Evolutionary conservation across 2,329 filamentous ascomycete genomes (phyloP).

Genomic region (Zopfia rhizophila): DNA sequence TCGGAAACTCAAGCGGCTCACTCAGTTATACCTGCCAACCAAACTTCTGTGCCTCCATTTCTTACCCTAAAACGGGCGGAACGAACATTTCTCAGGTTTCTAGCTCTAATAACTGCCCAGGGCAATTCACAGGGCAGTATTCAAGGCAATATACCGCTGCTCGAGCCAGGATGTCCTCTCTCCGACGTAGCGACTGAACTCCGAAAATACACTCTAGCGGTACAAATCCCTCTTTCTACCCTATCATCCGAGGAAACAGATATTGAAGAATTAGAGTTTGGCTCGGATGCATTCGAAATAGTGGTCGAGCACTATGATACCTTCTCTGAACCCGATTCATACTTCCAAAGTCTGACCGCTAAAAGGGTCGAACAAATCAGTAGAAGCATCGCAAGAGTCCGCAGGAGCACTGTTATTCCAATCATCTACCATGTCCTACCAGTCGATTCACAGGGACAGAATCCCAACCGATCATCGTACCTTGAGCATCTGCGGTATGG

Average conservation of each 20-base stretch:
- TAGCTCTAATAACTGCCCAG: constrained; percentile 68
- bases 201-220: constrained; percentile 73
- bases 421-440: constrained; percentile 54
- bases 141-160: constrained; percentile 58
- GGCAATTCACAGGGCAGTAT: constrained; percentile 50
- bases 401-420: constrained; percentile 68
- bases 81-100: constrained; percentile 74
- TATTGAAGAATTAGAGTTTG: constrained; percentile 72
- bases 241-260: constrained; percentile 66
- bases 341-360: constrained; percentile 23
- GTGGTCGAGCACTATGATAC: constrained; percentile 56
- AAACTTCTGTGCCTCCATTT: constrained; percentile 64
- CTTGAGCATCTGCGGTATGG: constrained; percentile 68
- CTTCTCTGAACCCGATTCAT: constrained; percentile 23
- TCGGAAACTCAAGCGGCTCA: constrained; percentile 61
- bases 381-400: constrained; percentile 67
- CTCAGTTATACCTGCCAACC: constrained; percentile 27
- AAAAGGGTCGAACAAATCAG: constrained; percentile 60
- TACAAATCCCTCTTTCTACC: constrained; percentile 69
- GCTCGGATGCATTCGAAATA: constrained; percentile 74
- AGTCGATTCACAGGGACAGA: constrained; percentile 33
- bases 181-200: constrained; percentile 69
- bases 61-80: constrained; percentile 75
- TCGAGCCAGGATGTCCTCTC: constrained; percentile 73
- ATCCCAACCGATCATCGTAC: constrained; percentile 56